Evolutionary conservation across 2,329 filamentous ascomycete genomes (phyloP).

Genomic region (Leptosphaerulina australis): DNA sequence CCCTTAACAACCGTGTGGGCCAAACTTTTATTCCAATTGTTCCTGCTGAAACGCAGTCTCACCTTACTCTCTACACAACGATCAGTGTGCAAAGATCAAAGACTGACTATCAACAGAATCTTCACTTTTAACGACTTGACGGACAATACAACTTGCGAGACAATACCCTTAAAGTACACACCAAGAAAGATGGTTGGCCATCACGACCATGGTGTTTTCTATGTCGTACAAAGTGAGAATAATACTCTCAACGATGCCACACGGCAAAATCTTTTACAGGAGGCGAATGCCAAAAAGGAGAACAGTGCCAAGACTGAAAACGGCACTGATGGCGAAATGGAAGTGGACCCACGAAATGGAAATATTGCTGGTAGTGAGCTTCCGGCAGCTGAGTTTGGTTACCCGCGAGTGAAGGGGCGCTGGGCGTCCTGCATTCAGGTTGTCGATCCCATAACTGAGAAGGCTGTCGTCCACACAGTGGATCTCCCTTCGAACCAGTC

Average conservation of each 20-base stretch:
- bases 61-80: neutral
- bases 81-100: constrained; percentile 5
- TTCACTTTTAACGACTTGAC: constrained; percentile 88
- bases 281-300: constrained; percentile 56
- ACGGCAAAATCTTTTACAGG: constrained; percentile 73
- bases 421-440: constrained; percentile 97
- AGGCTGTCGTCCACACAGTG: constrained; percentile 75
- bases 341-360: constrained; percentile 26
- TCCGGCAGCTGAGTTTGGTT: constrained; percentile 83
- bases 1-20: constrained; percentile 54
- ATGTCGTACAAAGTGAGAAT: constrained; percentile 92
- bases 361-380: constrained; percentile 58
- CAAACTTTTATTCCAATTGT: constrained; percentile 78
- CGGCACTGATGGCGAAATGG: constrained; percentile 42
- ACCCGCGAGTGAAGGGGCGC: constrained; percentile 79
- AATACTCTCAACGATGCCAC: constrained; percentile 86
- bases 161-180: constrained; percentile 85
- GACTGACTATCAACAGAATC: constrained; percentile 62
- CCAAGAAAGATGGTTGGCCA: constrained; percentile 87
- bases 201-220: constrained; percentile 86
- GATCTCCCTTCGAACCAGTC: constrained; percentile 90
- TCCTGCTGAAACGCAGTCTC: constrained; percentile 76
- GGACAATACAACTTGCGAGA: constrained; percentile 84
- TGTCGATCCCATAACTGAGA: constrained; percentile 76
- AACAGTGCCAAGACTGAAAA: constrained; percentile 41